Evolutionary conservation across 257 asterid species (phyloP), one percentile per base, ranked within the genome.

Genomic region (Marsdenia floribunda): DNA sequence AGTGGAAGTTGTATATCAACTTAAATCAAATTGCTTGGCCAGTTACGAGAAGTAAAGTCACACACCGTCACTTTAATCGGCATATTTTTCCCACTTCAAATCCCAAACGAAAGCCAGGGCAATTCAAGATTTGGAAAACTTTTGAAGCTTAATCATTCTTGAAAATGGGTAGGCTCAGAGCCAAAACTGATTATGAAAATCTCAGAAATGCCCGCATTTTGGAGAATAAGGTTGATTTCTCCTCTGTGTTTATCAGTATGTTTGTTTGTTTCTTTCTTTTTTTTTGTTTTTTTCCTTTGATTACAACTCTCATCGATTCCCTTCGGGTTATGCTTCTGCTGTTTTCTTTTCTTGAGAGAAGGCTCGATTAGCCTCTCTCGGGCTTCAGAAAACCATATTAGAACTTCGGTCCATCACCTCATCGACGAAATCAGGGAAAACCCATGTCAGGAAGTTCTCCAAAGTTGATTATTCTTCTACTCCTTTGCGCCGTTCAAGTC

Each of bases 401-500:
- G 94, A 87, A 49, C 91, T 89, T 29, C 84, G 87, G 44, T 74
- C 85, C 60, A 66, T 86, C 44, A 80, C 78, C 52, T 79, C 97
- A 1, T 38, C 90, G 1, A 72, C 89, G 14, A 85, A 88, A 79
- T 67, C 88, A 5, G 82, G 75, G 29, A 84, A 77, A 82, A 47
- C 79, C 21, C 78, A 40, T 60, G 81, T 58, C 35, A 84, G 79
- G 29, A 91, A 89, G 70, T 50, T 1, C 37, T 11, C 37, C 58
- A 89, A 82, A 78, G 80, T 70, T 76, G 90, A 88, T 71, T 70
- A 69, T 78, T 69, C 87, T 70, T 76, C 85, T 47, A 58, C 80
- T 19, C 84, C 92, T 72, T 80, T 90, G 80, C 96, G 96, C 75
- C 92, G 91, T 58, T 92, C 96, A 4, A 54, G 82, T 80, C 89